Conservation (phyloP, 164 flowering plant genomes). For the Aristolochia californica region DNA sequence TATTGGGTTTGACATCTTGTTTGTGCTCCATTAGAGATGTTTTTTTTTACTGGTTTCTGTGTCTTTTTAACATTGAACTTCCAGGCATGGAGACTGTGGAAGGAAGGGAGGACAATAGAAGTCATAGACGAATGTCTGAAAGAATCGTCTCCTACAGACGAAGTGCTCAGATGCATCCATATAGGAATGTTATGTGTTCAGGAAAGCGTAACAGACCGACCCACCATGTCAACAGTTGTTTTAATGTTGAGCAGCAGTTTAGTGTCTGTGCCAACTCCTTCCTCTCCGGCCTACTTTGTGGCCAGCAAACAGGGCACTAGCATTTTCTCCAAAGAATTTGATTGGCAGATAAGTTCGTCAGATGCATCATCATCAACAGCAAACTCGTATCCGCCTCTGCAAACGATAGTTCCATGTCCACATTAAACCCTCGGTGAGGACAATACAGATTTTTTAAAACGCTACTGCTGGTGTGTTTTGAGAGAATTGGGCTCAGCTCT, state of each 20-base stretch:
- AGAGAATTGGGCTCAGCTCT: not conserved
- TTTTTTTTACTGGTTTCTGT: not conserved
- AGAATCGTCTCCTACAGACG: not conserved
- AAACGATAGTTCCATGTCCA: not conserved
- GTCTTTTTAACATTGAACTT: not conserved
- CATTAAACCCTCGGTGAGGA: not conserved
- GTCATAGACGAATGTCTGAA: not conserved
- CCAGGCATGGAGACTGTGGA: slow-evolving; percentile 7
- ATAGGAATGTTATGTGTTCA: slow-evolving; percentile 2
- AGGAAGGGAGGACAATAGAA: not conserved
- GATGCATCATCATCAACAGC: not conserved
- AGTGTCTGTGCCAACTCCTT: slow-evolving; percentile 21
- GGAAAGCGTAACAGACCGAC: slow-evolving; percentile 5
- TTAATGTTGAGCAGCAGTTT: slow-evolving; percentile 14
- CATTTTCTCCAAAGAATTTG: not conserved
- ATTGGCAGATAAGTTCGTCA: slow-evolving; percentile 2
- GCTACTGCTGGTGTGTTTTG: not conserved
- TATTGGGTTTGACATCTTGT: no score
- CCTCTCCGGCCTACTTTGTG: slow-evolving; percentile 17
- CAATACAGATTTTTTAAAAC: not conserved
- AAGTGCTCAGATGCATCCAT: slow-evolving; percentile 3
- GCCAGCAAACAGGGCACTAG: not conserved
- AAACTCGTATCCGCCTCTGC: not conserved
- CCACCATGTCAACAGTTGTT: not conserved
- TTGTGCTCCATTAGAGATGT: no score